Evolutionary conservation across 495 filamentous ascomycete genomes (phyloP), one percentile per base, ranked within the genome.

Genomic region (Pseudoneurospora amorphoporcata): DNA sequence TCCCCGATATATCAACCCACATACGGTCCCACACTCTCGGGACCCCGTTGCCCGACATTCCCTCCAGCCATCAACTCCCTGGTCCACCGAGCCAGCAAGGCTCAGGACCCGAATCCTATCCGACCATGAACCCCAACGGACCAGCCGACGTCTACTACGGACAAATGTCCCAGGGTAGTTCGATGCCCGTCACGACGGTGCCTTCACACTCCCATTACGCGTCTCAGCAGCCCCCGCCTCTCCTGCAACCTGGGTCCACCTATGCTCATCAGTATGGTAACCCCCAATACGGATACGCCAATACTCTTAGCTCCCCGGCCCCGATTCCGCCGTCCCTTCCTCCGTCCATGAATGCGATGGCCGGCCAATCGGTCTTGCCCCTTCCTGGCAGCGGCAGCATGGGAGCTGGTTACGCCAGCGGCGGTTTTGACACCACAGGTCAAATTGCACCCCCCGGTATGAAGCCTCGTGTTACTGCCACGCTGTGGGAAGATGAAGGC

Each of bases 401-500:
- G 86, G 79, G 76, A 42, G 35, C 61, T 6, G 85, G 72, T 81
- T 86, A 82, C 79, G 84, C 82, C 82, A 86, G 72, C 1, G 89
- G 89, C 77, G 86, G 88, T 3, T 94, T 92, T 78, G 95, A 99
- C 79, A 88, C 89, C 0, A 95, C 93, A 12, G 95, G 95, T n/a
- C 95, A 99, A 82, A 81, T 95, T 40, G 92, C 93, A 39, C 95
- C 95, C 10, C 92, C 92, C n/a, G 96, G 96, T 4, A 96, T 97
- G 86, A 98, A 98, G 84, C 95, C 95, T n/a, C 87, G 95, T 72
- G 95, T 99, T 3, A 98, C 95, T 3, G 95, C 96, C 16, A 99
- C 96, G 6, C 80, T 99, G 68, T 99, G 95, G 95, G 95, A 99
- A 83, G 95, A 99, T 78, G 95, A 99, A 79, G 95, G 95, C 8